phyloP scores from a whole-genome alignment of 78 protist species.

The Creolimax fragrantissima region DNA sequence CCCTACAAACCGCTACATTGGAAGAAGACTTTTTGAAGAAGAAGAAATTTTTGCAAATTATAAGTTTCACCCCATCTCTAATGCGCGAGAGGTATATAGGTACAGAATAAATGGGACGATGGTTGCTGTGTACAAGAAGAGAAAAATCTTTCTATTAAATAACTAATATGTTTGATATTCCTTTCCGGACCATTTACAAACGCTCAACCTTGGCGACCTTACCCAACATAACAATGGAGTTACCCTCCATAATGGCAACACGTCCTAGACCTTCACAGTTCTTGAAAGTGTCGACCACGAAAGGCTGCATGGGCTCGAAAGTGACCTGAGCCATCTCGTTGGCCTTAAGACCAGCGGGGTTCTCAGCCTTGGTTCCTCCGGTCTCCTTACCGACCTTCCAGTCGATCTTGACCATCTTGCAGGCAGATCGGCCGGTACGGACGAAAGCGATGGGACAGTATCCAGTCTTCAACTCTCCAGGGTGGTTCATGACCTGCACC shows the following conservation, averaged over 20 bases:
- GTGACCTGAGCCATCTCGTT: conserved; percentile 49
- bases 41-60: too few species aligned
- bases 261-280: conserved; percentile 55
- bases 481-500: conserved; percentile 93
- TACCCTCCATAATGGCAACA: conserved; percentile 65
- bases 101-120: too few species aligned
- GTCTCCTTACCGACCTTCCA: conserved; percentile 47
- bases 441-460: conserved; percentile 92
- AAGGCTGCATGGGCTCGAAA: conserved; percentile 53
- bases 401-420: conserved; percentile 79
- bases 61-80: too few species aligned
- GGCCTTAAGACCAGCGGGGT: conserved; percentile 46
- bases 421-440: conserved; percentile 97
- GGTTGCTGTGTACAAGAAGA: too few species aligned
- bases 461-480: conserved; percentile 83
- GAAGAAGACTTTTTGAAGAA: too few species aligned
- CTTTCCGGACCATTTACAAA: neutral
- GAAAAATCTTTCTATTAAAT: too few species aligned
- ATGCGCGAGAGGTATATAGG: too few species aligned
- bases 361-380: conserved; percentile 49
- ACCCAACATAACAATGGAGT: conserved; percentile 60
- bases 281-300: conserved; percentile 49
- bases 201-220: conserved; percentile 36
- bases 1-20: too few species aligned
- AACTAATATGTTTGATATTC: too few species aligned